A percentile compares a stretch with the other conserved stretches of the same genome.
Conservation (phyloP, 2,329 filamentous ascomycete genomes). For the Clonostachys chloroleuca region DNA sequence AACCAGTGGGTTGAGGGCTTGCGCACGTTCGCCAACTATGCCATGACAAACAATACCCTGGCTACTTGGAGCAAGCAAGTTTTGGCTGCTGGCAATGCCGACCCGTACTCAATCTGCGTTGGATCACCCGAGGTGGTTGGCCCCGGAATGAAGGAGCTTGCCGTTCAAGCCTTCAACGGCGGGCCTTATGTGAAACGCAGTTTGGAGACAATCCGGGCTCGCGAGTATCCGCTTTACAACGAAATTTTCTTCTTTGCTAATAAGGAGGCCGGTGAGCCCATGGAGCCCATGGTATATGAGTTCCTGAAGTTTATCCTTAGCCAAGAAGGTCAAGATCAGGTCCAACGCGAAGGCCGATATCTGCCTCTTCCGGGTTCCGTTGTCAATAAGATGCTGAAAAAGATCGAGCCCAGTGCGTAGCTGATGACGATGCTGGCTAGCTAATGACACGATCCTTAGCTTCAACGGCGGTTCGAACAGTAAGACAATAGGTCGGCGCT, state of each 20-base stretch:
- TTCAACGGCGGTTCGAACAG: no score
- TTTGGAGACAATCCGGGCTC: not conserved
- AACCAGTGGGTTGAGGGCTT: not conserved
- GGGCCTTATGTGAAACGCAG: not conserved
- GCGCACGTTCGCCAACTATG: not conserved
- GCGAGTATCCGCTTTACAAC: not conserved
- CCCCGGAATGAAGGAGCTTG: not conserved
- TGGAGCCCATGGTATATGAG: not conserved
- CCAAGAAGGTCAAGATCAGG: not conserved
- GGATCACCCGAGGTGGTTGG: not conserved
- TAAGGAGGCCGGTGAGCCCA: not conserved
- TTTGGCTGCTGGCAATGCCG: not conserved
- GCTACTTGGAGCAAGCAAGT: not conserved
- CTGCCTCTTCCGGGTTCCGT: not conserved
- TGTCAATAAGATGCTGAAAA: not conserved
- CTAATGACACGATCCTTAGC: no score
- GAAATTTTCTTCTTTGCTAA: not conserved
- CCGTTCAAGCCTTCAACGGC: not conserved
- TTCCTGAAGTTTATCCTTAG: not conserved
- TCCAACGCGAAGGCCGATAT: not conserved
- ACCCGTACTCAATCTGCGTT: not conserved
- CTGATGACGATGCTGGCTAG: no score
- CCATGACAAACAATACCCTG: not conserved
- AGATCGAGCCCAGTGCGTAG: not conserved
- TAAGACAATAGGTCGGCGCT: no score